These are phyloP conservation scores for Flaveria ramosissima DNA, from an alignment of 129 eudicot species.

Conservation along the genomic window DNA sequence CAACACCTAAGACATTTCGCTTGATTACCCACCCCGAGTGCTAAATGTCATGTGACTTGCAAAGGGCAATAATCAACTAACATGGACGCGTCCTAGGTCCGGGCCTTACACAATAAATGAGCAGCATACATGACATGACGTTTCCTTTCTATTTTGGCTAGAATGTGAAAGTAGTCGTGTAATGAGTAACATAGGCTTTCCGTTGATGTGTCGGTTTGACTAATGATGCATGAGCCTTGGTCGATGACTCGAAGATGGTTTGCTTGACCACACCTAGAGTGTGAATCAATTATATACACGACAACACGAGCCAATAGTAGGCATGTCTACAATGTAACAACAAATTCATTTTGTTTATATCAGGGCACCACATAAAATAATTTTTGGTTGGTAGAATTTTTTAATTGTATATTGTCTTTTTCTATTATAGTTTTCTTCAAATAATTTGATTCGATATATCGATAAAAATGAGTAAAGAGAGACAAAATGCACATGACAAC, in stretches of 20 bases:
- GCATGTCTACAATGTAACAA: background rate
- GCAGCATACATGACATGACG: background rate
- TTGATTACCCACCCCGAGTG: no score
- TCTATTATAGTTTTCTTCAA: background rate
- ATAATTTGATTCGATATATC: slow-evolving; percentile 11
- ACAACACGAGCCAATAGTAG: background rate
- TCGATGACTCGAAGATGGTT: background rate
- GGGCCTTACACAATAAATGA: background rate
- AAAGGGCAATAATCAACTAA: background rate
- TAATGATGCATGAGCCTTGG: background rate
- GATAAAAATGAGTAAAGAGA: background rate
- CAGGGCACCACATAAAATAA: background rate
- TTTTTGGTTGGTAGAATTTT: background rate
- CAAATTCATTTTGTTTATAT: background rate
- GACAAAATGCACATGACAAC: slow-evolving; percentile 31
- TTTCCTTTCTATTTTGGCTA: background rate
- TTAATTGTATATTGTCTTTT: background rate
- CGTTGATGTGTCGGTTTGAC: background rate
- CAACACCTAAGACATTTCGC: no score
- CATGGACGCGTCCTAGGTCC: background rate
- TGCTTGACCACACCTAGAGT: background rate
- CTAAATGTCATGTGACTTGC: background rate
- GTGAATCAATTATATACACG: background rate
- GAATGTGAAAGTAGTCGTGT: background rate
- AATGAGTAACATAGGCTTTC: background rate